phyloP scores from a whole-genome alignment of 2,329 filamentous ascomycete genomes.

The Penicillium paneum region DNA sequence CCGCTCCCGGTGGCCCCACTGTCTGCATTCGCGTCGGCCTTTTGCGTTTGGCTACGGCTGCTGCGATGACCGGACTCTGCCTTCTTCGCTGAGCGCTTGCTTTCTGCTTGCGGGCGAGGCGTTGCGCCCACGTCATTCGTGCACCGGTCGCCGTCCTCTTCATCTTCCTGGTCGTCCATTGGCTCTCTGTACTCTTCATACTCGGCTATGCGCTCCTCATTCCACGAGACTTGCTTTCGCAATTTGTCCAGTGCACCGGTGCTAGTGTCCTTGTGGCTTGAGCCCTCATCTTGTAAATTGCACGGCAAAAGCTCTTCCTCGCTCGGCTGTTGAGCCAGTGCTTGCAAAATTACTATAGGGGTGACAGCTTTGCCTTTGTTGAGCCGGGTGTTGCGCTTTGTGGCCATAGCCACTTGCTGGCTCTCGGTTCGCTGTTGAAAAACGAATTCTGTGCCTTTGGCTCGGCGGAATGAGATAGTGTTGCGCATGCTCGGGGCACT shows the following conservation, averaged over 20 bases:
- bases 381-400: constrained; percentile 42
- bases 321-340: constrained; percentile 19
- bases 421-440: constrained; percentile 42
- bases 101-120: constrained; percentile 15
- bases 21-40: constrained; percentile 6
- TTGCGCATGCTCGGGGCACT: constrained; percentile 32
- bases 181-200: constrained; percentile 29
- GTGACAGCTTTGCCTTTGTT: constrained; percentile 41
- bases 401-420: constrained; percentile 42
- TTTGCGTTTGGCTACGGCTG: constrained; percentile 23
- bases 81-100: constrained; percentile 24
- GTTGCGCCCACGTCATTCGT: constrained; percentile 22
- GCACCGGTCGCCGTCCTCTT: constrained; percentile 10
- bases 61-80: constrained; percentile 23
- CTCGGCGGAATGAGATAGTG: constrained; percentile 42
- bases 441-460: constrained; percentile 46
- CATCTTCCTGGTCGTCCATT: constrained; percentile 14
- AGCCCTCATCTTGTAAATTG: constrained; percentile 2
- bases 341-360: constrained; percentile 32
- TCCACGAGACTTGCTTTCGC: constrained; percentile 38
- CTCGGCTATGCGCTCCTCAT: constrained; percentile 36
- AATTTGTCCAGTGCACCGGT: constrained; percentile 10
- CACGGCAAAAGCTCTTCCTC: constrained; percentile 4
- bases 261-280: constrained; percentile 2
- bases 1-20: constrained; percentile 15